These are phyloP conservation scores for Starmerella tilneyi DNA, from an alignment of 805 yeast species.

Conservation along the genomic window DNA sequence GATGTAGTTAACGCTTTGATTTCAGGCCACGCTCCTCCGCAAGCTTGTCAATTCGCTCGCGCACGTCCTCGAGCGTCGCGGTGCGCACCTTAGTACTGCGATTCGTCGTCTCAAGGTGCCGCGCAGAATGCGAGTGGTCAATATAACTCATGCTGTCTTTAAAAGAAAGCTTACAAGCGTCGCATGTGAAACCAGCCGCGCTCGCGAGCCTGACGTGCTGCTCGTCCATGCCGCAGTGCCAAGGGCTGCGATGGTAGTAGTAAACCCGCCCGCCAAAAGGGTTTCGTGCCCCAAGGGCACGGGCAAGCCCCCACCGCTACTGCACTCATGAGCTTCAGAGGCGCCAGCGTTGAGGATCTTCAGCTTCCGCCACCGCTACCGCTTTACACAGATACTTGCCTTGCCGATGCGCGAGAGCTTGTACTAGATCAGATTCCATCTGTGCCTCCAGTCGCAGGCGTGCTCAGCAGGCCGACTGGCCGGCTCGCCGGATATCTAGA, in stretches of 20 bases:
- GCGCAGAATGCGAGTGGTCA: slow-evolving; percentile 73
- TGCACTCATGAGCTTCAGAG: slow-evolving; percentile 25
- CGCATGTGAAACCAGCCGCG: slow-evolving; percentile 72
- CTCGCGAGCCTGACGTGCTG: not conserved
- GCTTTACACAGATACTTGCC: slow-evolving; percentile 40
- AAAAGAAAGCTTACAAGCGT: slow-evolving; percentile 65
- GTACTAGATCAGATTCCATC: slow-evolving; percentile 48
- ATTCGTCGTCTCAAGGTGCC: slow-evolving; percentile 37
- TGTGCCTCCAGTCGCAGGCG: slow-evolving; percentile 45
- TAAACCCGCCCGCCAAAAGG: not conserved
- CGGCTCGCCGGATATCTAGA: slow-evolving; percentile 44
- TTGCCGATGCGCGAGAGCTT: slow-evolving; percentile 43
- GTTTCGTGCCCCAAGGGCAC: not conserved
- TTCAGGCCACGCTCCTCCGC: slow-evolving; percentile 23
- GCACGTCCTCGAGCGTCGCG: slow-evolving; percentile 43
- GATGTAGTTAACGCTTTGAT: too few relatives aligned
- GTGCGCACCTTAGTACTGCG: slow-evolving; percentile 33
- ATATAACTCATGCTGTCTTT: slow-evolving; percentile 72
- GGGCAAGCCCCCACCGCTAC: too few relatives aligned
- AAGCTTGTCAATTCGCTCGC: slow-evolving; percentile 33
- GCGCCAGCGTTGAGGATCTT: slow-evolving; percentile 50
- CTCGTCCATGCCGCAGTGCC: not conserved
- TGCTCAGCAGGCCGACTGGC: slow-evolving; percentile 27
- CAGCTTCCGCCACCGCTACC: slow-evolving; percentile 50
- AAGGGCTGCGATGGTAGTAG: not conserved